These are phyloP conservation scores for Plectranthus barbatus DNA, from an alignment of 257 asterid species.

Conservation along the genomic window DNA sequence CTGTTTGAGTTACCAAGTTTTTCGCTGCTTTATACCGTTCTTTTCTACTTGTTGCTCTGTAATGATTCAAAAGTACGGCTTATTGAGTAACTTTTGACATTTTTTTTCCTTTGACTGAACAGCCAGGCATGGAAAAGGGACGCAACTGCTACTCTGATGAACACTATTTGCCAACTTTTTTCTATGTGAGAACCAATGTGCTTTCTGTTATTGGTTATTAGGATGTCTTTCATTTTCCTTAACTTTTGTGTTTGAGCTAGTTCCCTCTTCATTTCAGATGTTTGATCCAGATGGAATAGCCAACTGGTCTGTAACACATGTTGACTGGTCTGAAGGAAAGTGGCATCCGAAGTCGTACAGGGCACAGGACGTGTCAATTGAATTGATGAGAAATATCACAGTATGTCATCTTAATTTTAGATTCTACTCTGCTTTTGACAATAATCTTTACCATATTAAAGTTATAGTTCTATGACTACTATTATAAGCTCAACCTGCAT, in stretches of 20 bases:
- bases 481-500: background rate
- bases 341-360: constrained; percentile 86
- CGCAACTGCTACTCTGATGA: constrained; percentile 97
- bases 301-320: constrained; percentile 84
- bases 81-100: constrained; percentile 15
- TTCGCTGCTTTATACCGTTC: background rate
- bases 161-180: constrained; percentile 89
- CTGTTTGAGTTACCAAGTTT: background rate
- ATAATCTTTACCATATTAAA: background rate
- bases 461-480: constrained; percentile 15
- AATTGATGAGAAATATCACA: constrained; percentile 64
- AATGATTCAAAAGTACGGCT: background rate
- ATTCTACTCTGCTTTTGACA: background rate
- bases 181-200: constrained; percentile 49
- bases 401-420: constrained; percentile 37
- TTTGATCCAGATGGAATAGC: constrained; percentile 78
- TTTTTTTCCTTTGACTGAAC: constrained; percentile 28
- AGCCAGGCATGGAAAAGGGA: constrained; percentile 19
- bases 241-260: background rate
- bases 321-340: constrained; percentile 89
- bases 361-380: constrained; percentile 46
- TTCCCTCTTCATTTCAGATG: constrained; percentile 41
- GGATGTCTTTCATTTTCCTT: background rate
- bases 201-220: constrained; percentile 3
- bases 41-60: background rate